Evolutionary conservation across 2,329 filamentous ascomycete species (phyloP), one percentile per base, ranked within the genome.

Genomic region (Diplodia mutila): DNA sequence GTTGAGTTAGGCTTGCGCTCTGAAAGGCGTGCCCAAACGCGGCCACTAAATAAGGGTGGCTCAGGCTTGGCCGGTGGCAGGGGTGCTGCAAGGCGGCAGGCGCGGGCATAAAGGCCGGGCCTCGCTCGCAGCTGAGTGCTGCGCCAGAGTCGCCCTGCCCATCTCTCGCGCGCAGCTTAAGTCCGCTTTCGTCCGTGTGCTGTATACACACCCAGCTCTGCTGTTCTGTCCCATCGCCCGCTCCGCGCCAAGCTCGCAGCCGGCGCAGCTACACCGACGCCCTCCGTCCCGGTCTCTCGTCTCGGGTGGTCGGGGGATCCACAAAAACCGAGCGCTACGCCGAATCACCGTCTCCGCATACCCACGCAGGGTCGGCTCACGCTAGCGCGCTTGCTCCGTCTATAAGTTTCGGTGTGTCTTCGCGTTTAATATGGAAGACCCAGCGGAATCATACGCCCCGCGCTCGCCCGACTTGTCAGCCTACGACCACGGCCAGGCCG

Each of bases 391-490:
- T 65, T 52, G 27, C 55, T 65, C 68, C 67, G 52, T 54, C 61
- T 65, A 53, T 46, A 65, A 53, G 25, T 46, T 46, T 46, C 49
- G 52, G 57, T 61, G 57, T 61, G 57, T 61, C 57, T 61, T 61
- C 57, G 63, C 51, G 21, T 32, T 52, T 59, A 59, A 49, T 18
- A 65, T 68, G 42, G 65, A 52, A 6, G 46, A 65, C 29, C 39
- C 46, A 14, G 65, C 69, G 61, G 64, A 65, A 69, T 51, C 55
- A 42, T 67, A 67, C 66, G 66, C 66, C 48, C 66, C 66, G 37
- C 55, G 57, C 55, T 67, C 66, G 55, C 66, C 66, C 48, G 78
- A 81, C 70, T 80, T 87, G 71, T 85, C 85, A 69, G 81, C 79
- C 74, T 80, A 83, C 74, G 74, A 81, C 72, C 73, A 79, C 68